Conservation (phyloP, 495 filamentous ascomycete genomes). For the Xylaria scruposa region DNA sequence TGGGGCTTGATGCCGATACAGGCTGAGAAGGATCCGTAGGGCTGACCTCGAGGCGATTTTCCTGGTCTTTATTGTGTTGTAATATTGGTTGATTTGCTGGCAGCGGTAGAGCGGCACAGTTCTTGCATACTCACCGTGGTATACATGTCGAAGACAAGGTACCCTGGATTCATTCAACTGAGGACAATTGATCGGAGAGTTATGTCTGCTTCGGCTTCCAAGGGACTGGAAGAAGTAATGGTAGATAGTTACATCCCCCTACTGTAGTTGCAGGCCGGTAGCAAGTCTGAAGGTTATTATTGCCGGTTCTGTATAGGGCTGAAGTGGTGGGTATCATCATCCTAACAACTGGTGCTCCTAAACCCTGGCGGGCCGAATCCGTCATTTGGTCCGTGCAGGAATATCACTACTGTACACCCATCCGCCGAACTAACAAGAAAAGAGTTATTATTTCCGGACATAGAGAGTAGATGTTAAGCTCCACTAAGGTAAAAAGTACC, state of each 20-base stretch:
- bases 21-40: slow-evolving; percentile 8
- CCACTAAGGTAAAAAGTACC: neutral
- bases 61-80: neutral
- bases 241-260: neutral
- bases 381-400: slow-evolving; percentile 25
- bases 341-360: slow-evolving; percentile 6
- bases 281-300: slow-evolving; percentile 13
- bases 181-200: slow-evolving; percentile 25
- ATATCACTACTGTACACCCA: slow-evolving; percentile 3
- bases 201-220: neutral
- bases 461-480: neutral
- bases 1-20: slow-evolving; percentile 14
- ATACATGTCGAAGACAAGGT: neutral
- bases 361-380: slow-evolving; percentile 31
- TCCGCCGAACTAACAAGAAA: neutral
- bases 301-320: slow-evolving; percentile 36
- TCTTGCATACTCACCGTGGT: neutral
- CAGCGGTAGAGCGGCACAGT: slow-evolving; percentile 19
- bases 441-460: slow-evolving; percentile 3
- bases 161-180: slow-evolving; percentile 30
- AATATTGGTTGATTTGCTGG: slow-evolving; percentile 11
- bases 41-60: slow-evolving; percentile 23
- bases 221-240: neutral
- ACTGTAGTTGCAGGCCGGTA: neutral
- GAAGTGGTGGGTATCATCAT: slow-evolving; percentile 41